Evolutionary conservation across 139 green algal genomes (phyloP), one percentile per base, ranked within the genome.

Genomic region (Desmodesmus armatus): DNA sequence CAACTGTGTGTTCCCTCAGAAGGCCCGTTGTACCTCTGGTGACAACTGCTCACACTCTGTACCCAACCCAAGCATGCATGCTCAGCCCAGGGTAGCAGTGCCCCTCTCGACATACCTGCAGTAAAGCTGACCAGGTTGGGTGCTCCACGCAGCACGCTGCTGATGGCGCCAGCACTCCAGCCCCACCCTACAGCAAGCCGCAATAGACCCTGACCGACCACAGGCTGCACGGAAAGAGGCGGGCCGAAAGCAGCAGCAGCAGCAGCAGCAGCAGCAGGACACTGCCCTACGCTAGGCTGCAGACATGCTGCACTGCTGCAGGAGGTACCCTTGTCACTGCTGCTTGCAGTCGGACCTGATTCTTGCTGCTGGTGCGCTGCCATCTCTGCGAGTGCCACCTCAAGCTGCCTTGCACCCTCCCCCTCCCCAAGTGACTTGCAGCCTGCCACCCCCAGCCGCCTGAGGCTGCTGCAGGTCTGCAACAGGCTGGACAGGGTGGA

Each of bases 111-210:
- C 65, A 27, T 29, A 80, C 73, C 73, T 67, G 73, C 73, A 37
- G 31, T 67, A 49, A 80, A 67, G 31, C 73, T 66, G 37, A 49
- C 67, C 17, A 80, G 49, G 29, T 19, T 49, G 15, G 19, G 5
- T 67, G 47, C 29, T 1, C 35, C 35, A 9, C 47, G 13, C 49
- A 67, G 47, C 49, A 80, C 31, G 19, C 29, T 29, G 15, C 15
- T 25, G 35, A 67, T 47, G 21, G 31, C 35, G 29, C 29, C 31
- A 5, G 43, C 47, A 43, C 21, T 49, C 73, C 73, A 80, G 19
- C 73, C 73, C 73, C 73, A 80, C 41, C 73, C 73, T 25, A 80
- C 49, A 67, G 31, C 47, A 47, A 80, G 5, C 6, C 63, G 72
- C 1, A 43, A 65, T 43, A 79, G 43, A 27, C 41, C 73, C 73